These are phyloP conservation scores for Arthrinium phaeospermum DNA, from an alignment of 2,329 filamentous ascomycete species.

Conservation along the genomic window DNA sequence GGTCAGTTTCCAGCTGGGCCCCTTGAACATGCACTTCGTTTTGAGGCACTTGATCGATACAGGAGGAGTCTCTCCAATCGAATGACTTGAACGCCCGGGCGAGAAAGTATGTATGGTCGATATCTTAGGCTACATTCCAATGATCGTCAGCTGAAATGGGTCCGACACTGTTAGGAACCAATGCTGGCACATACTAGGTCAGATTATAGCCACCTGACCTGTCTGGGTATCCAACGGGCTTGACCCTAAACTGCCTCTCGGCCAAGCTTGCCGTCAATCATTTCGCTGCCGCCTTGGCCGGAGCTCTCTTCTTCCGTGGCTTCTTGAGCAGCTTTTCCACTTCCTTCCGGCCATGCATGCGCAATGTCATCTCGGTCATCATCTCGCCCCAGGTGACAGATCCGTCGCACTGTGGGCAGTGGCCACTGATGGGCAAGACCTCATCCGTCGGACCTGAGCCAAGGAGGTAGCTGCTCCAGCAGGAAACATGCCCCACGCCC, in stretches of 20 bases:
- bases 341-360: constrained; percentile 73
- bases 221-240: neutral
- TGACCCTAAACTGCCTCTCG: too few relatives aligned
- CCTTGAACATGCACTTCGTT: too few relatives aligned
- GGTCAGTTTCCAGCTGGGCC: too few relatives aligned
- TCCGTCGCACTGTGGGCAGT: constrained; percentile 72
- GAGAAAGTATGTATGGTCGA: neutral
- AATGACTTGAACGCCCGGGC: too few relatives aligned
- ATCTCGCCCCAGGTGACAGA: constrained; percentile 74
- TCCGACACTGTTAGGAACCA: neutral
- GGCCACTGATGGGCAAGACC: constrained; percentile 71
- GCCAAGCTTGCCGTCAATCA: neutral
- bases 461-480: constrained; percentile 62
- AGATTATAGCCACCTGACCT: neutral
- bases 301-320: constrained; percentile 40
- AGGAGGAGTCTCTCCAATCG: too few relatives aligned
- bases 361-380: constrained; percentile 81
- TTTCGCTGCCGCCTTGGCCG: neutral
- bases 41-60: too few relatives aligned
- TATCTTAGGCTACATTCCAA: neutral
- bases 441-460: constrained; percentile 38
- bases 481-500: constrained; percentile 63
- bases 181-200: neutral
- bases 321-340: constrained; percentile 71
- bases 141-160: neutral